A percentile compares a stretch with the other conserved stretches of the same genome.
These are phyloP conservation scores for Ganoderma multipileum DNA, from an alignment of 1,284 basidiomycete species.

Conservation along the genomic window DNA sequence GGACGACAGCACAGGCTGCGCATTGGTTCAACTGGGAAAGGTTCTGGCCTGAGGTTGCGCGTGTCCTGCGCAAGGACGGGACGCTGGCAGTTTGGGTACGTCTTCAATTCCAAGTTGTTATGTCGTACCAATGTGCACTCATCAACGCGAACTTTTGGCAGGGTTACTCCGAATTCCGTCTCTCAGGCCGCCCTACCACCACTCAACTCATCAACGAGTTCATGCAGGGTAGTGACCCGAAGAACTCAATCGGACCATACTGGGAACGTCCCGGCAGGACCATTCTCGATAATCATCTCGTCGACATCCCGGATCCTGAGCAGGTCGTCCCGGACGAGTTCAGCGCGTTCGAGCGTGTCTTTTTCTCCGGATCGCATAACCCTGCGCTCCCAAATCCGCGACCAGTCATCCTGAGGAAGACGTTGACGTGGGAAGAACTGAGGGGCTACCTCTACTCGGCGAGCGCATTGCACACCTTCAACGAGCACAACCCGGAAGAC, in stretches of 20 bases:
- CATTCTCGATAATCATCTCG: conserved; percentile 76
- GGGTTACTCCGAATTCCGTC: conserved; percentile 83
- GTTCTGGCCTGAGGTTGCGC: conserved; percentile 74
- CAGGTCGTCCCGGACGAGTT: conserved; percentile 44
- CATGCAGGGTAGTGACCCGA: conserved; percentile 59
- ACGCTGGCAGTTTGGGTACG: conserved; percentile 81
- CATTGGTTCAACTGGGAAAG: conserved; percentile 88
- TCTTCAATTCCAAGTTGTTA: conserved; percentile 11
- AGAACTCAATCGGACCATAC: conserved; percentile 70
- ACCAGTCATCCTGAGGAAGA: conserved; percentile 65
- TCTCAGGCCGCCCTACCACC: conserved; percentile 65
- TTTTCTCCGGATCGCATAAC: conserved; percentile 61
- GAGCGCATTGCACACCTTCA: conserved; percentile 76
- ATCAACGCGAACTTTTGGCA: conserved; percentile 37
- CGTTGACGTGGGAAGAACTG: conserved; percentile 69
- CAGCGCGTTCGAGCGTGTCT: conserved; percentile 55
- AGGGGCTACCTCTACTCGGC: conserved; percentile 76
- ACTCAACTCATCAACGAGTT: conserved; percentile 68
- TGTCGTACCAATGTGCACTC: not conserved
- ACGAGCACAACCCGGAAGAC: conserved; percentile 70
- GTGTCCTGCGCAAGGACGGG: conserved; percentile 72
- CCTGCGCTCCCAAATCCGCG: conserved; percentile 51
- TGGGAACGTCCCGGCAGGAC: conserved; percentile 85
- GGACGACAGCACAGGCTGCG: conserved; percentile 71
- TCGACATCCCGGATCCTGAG: conserved; percentile 69